Evolutionary conservation across 208 protist genomes (phyloP).

Genomic region (Trichomonas tenax): DNA sequence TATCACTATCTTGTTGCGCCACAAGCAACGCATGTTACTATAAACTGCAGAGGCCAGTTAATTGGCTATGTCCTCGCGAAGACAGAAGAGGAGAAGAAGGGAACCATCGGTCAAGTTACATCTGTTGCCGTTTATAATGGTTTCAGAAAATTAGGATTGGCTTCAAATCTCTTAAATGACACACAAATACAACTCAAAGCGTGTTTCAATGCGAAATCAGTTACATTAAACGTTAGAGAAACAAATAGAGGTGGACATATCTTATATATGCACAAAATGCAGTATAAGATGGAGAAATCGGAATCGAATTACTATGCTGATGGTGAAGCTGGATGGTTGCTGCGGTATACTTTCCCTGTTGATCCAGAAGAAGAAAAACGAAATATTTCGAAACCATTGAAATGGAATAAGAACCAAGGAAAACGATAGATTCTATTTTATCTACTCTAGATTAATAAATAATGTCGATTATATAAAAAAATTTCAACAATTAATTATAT

Average conservation of each 20-base stretch:
- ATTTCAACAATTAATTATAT: no score
- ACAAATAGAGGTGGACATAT: constrained; percentile 1
- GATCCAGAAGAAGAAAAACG: background rate
- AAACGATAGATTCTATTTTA: no score
- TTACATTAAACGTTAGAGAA: constrained; percentile 6
- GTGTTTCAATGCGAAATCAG: background rate
- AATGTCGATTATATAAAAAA: no score
- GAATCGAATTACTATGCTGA: background rate
- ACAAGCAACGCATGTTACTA: background rate
- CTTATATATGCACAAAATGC: background rate
- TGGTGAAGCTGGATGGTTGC: background rate
- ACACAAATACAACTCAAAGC: background rate
- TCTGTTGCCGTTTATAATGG: constrained; percentile 2
- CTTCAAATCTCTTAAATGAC: background rate
- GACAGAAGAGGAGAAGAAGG: background rate
- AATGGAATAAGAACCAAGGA: background rate
- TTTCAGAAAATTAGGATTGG: background rate
- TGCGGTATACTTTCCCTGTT: background rate
- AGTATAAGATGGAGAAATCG: background rate
- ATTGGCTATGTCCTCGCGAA: background rate
- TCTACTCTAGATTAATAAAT: no score
- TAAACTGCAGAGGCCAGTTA: background rate
- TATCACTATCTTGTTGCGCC: background rate
- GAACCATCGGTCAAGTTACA: background rate
- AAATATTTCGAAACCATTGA: background rate